phyloP scores from a whole-genome alignment of 164 flowering plant genomes.

The Litsea cubeba region DNA sequence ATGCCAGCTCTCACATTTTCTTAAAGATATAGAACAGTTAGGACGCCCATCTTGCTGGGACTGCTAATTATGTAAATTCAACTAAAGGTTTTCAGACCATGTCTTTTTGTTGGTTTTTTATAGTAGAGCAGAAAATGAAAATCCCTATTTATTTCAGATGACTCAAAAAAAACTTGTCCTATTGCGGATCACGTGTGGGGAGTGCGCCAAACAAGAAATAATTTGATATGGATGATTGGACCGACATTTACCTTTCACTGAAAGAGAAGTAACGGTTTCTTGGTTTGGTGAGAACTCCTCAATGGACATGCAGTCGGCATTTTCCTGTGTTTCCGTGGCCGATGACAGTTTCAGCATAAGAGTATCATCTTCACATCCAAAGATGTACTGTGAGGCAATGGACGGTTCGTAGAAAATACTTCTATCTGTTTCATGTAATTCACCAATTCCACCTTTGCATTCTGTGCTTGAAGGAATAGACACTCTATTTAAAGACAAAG shows the following conservation, averaged over 20 bases:
- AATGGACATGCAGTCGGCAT: conserved; percentile 32
- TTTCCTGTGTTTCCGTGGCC: conserved; percentile 33
- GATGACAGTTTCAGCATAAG: conserved; percentile 42
- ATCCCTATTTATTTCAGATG: no score
- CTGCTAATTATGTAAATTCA: no score
- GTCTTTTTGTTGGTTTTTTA: no score
- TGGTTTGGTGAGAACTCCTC: conserved; percentile 40
- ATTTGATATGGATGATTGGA: not conserved
- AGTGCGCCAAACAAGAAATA: no score
- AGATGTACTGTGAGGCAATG: conserved; percentile 17
- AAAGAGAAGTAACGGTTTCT: conserved; percentile 47
- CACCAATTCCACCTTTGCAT: conserved; percentile 23
- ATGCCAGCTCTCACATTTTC: no score
- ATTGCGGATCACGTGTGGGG: no score
- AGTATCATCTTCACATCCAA: conserved; percentile 26
- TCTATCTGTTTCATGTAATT: conserved; percentile 18
- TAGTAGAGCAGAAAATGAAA: no score
- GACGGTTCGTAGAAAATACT: conserved; percentile 12
- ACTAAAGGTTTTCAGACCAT: no score
- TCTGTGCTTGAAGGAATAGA: conserved; percentile 17
- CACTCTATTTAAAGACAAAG: conserved; percentile 10
- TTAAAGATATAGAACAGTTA: no score
- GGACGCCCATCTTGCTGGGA: no score
- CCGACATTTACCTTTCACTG: conserved; percentile 56
- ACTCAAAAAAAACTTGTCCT: no score